Conservation (phyloP, 441 rosid species). For the Mallotus japonicus region DNA sequence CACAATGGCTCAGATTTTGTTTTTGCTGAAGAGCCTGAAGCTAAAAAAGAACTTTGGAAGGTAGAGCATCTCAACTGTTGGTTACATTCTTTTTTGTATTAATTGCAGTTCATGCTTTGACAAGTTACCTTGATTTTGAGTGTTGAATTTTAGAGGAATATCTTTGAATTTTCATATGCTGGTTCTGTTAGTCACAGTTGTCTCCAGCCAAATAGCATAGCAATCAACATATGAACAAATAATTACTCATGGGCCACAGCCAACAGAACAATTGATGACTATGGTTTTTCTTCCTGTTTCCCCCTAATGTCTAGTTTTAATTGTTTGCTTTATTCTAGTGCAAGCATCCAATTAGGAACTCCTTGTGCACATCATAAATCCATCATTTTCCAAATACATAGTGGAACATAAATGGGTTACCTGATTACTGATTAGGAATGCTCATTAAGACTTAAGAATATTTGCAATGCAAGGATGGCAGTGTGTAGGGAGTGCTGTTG, state of each 20-base stretch:
- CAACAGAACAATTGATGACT: background rate
- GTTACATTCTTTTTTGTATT: background rate
- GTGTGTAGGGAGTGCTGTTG: background rate
- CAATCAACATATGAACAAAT: background rate
- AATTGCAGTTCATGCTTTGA: background rate
- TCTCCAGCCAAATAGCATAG: background rate
- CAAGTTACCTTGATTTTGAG: background rate
- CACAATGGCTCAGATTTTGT: constrained; percentile 86
- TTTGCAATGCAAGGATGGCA: background rate
- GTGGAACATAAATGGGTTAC: background rate
- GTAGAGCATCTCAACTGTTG: constrained; percentile 35
- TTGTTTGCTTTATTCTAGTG: background rate
- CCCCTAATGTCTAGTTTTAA: background rate
- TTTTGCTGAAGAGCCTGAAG: constrained; percentile 77
- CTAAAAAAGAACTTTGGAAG: constrained; percentile 94
- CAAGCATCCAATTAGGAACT: background rate
- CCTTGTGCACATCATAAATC: background rate
- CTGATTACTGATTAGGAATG: background rate
- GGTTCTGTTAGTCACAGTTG: background rate
- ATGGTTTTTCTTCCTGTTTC: background rate
- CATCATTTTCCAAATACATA: background rate
- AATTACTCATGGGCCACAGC: background rate
- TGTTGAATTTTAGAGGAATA: background rate
- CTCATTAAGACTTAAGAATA: background rate
- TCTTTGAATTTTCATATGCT: background rate